Base-by-base conservation (phyloP, 2,329 filamentous ascomycete genomes). In the Curvularia hawaiiensis region DNA sequence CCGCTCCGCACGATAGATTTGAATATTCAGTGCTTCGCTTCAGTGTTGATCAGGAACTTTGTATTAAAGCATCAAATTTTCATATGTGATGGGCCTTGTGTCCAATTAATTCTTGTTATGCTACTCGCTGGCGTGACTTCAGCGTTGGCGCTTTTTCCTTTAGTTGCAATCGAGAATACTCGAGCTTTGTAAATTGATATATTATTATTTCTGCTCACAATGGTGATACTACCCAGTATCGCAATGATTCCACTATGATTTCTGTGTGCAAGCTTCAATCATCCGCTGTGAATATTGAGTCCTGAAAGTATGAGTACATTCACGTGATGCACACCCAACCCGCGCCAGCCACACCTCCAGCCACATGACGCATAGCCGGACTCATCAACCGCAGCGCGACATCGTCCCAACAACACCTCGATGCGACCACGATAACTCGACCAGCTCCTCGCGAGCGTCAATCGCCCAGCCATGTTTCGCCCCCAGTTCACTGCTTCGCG, bases 401-500 rank as follows among this genome's bases (percentile, higher is more conserved):
- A 58, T 58, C 26, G 41, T 45, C 49, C 30, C 24, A 52, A 50
- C 38, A 53, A 53, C 50, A 61, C 50, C 31, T 52, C 53, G 49
- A 66, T 66, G 63, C 54, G 46, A 41, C 43, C 26, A 50, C 49
- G 54, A 64, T 61, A 64, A 46, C 18, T 12, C 44, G 16, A n/a
- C 24, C 44, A 63, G 69, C 69, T 67, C 66, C 46, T 54, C 44
- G 58, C 61, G 70, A 69, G 67, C 68, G 41, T 44, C 35, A 26
- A 28, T 48, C 54, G 35, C 57, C 50, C 68, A 44, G 47, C 44
- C 50, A 76, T 76, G 74, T 69, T 77, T 63, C 71, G 72, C 59
- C 70, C 77, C 50, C 61, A 66, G 52, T 84, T 88, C 68, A 87
- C 84, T 26, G 85, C 84, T n/a, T 82, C 80, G 20, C 78, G 79